phyloP scores from a whole-genome alignment of 805 yeast genomes.

The Tetrapisispora taiwanensis region DNA sequence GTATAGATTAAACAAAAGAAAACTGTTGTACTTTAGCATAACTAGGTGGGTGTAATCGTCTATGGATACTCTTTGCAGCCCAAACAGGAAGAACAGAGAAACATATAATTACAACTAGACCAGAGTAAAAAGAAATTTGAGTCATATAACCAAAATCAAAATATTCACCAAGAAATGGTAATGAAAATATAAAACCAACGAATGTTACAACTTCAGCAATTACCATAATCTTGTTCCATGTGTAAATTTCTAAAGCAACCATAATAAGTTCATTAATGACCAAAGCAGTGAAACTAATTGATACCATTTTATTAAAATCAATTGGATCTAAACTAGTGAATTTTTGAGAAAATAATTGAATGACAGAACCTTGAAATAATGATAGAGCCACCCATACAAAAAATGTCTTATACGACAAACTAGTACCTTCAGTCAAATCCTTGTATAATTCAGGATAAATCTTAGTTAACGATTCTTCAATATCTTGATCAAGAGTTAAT shows the following conservation, averaged over 20 bases:
- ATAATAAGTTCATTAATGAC: constrained; percentile 78
- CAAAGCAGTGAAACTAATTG: constrained; percentile 70
- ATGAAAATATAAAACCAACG: constrained; percentile 53
- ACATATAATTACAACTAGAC: constrained; percentile 48
- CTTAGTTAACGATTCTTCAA: constrained; percentile 77
- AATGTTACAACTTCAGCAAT: constrained; percentile 63
- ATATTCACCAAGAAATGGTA: constrained; percentile 84
- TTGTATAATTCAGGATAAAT: constrained; percentile 91
- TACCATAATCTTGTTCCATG: constrained; percentile 80
- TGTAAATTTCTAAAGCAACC: constrained; percentile 87
- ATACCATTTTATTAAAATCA: constrained; percentile 66
- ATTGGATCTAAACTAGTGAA: constrained; percentile 52
- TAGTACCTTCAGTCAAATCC: constrained; percentile 80
- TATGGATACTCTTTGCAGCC: constrained; percentile 65
- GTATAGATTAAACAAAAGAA: constrained; percentile 28
- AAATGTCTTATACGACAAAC: constrained; percentile 78
- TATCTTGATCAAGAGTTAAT: constrained; percentile 81
- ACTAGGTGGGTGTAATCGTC: constrained; percentile 82
- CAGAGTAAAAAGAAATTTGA: constrained; percentile 58
- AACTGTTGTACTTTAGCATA: constrained; percentile 90
- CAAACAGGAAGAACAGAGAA: constrained; percentile 82
- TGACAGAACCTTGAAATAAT: constrained; percentile 79
- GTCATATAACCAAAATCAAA: constrained; percentile 60
- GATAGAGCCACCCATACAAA: constrained; percentile 87
- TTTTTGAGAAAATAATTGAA: constrained; percentile 72